Base-by-base conservation (phyloP, 768 basidiomycete species). In the Cubamyces sp. region DNA sequence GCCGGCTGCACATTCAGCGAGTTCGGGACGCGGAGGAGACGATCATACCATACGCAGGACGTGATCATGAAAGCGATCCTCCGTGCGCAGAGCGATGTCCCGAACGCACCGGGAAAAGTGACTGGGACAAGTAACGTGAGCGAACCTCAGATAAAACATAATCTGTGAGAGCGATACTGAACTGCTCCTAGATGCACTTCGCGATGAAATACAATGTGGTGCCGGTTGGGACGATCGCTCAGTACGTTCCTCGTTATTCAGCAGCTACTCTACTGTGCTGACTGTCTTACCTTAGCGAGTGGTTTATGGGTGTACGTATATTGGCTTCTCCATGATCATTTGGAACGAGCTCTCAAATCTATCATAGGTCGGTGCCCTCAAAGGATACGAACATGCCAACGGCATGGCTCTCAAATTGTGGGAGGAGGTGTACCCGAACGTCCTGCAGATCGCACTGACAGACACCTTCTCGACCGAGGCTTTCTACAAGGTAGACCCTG, bases 381-480 rank as follows among this genome's bases (percentile, higher is more conserved):
- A 82, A 66, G 94, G 96, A 5, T 98, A 98, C 70, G 84, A 88
- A 58, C 74, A 82, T 41, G 87, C 87, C 19, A 94, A 97, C 71
- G 76, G 79, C 0, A 75, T 78, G 12, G 93, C 94, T 0, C 79
- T 98, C 71, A 81, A 88, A 45, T 82, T 92, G 53, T 99, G 97
- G 97, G 92, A 98, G 70, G 75, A 84, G 49, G 86, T 90, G 43
- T 88, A 91, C 68, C 75, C 77, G 5, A 73, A 84, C 70, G 62
- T 69, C 21, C 76, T 86, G 28, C 82, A 89, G 56, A 84, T 93
- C 60, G 94, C 95, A 19, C 78, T 98, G 37, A 97, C 97, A 15
- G 97, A 99, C 75, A 99, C 97, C 0, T 98, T 97, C 75, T 91
- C 95, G 6, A 92, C 91, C 1, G 76, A 83, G 34, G 87, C 84